Evolutionary conservation across 2,329 filamentous ascomycete genomes (phyloP), one percentile per base, ranked within the genome.

Genomic region (Penicillium olsonii): DNA sequence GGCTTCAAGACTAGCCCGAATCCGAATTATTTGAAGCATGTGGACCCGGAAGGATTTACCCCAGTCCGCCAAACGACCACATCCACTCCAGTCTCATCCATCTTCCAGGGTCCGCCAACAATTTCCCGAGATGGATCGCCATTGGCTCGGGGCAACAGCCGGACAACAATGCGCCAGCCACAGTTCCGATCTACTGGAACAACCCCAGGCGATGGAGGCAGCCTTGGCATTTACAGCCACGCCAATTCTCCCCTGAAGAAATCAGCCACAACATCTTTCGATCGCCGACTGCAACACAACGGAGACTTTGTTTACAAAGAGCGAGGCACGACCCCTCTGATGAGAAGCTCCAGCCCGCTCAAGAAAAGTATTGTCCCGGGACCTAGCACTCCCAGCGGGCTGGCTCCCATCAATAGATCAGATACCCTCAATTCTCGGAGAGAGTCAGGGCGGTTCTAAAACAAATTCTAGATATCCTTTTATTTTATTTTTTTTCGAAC

Each of bases 171-270:
- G 51, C 74, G 79, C 31, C 76, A 84, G 62, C 78, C 82, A 18
- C 75, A 83, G 48, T 79, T 78, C 60, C 70, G 76, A 37, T 72
- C 75, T 26, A 74, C 72, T 14, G 60, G 72, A 12, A 59, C 65
- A 7, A 62, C 63, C 18, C 66, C 66, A 15, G 78, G 82, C 9
- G 84, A 87, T 65, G 90, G 90, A 14, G 90, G 92, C 2, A 92
- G 81, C 65, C 75, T 96, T 42, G 91, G 92, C 12, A 80, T 95
- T 1, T 91, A 85, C 68, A 87, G 81, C 5, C 90, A 95, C 67
- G 84, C 85, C 5, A 87, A 86, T 34, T 95, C 90, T 10, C 92
- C 92, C 0, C 70, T 97, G 11, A 87, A 90, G 62, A 96, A 95
- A 68, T 80, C 88, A 2, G 84, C 77, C 60, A 89, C 75, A 70